Evolutionary conservation across 305 asterid species (phyloP).

Genomic region (Solanum aculeatissimum): DNA sequence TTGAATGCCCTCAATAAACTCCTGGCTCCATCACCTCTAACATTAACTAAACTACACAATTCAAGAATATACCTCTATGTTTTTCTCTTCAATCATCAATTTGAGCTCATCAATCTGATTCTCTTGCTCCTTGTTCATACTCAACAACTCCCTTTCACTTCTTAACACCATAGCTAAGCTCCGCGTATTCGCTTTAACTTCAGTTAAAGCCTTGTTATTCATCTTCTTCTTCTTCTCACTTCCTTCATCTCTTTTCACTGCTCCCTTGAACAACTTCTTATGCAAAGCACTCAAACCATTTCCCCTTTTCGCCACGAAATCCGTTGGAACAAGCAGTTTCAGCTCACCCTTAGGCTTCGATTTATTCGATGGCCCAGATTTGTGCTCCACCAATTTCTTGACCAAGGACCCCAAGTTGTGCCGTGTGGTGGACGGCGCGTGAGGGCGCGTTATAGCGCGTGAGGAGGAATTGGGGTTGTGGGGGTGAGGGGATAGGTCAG

Average conservation of each 20-base stretch:
- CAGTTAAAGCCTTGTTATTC: conserved; percentile 39
- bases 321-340: conserved; percentile 44
- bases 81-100: conserved; percentile 42
- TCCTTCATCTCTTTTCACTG: conserved; percentile 33
- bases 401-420: conserved; percentile 53
- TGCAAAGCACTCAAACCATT: conserved; percentile 54
- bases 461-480: not conserved
- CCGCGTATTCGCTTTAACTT: conserved; percentile 63
- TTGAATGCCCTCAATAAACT: not conserved
- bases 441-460: conserved; percentile 34
- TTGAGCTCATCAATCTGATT: conserved; percentile 48
- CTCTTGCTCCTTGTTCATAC: conserved; percentile 55
- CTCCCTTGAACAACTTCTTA: conserved; percentile 75
- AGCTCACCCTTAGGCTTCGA: conserved; percentile 30
- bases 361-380: conserved; percentile 2
- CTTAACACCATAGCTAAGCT: conserved; percentile 81
- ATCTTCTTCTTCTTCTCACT: conserved; percentile 42
- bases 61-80: conserved; percentile 41
- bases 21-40: not conserved
- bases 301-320: conserved; percentile 35
- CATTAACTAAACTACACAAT: not conserved
- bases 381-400: conserved; percentile 59
- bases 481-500: conserved; percentile 10
- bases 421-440: conserved; percentile 1
- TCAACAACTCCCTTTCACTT: conserved; percentile 89